Percentiles rank a stretch among this genome's conserved stretches.
These are phyloP conservation scores for Lactarius sanguifluus DNA, from an alignment of 768 basidiomycete species.

Conservation along the genomic window DNA sequence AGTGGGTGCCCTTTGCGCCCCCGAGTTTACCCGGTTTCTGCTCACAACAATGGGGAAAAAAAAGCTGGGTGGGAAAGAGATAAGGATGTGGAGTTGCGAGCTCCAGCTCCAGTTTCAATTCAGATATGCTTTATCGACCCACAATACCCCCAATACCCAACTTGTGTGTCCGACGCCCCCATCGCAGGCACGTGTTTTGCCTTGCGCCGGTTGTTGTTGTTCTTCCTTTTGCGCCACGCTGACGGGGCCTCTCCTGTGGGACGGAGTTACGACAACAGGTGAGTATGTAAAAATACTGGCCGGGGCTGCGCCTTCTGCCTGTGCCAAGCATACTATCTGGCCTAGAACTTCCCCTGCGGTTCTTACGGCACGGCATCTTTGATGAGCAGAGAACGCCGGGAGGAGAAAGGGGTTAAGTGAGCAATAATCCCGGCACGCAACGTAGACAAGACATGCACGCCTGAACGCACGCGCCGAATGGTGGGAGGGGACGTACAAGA, in stretches of 20 bases:
- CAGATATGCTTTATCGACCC: not conserved
- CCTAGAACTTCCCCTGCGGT: not conserved
- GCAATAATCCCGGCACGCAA: not conserved
- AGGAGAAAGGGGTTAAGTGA: not conserved
- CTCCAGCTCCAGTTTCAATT: too few species aligned
- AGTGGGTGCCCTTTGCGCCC: not conserved
- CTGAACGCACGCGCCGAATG: not conserved
- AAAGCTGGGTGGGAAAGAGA: too few species aligned
- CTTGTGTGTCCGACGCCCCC: not conserved
- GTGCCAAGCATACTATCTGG: not conserved
- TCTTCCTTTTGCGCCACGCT: not conserved
- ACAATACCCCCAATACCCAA: not conserved
- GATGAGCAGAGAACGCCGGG: not conserved
- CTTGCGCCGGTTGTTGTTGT: not conserved
- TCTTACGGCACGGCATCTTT: not conserved
- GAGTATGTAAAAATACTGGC: not conserved
- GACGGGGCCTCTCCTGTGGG: not conserved
- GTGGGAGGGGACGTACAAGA: not conserved
- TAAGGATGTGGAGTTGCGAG: not conserved
- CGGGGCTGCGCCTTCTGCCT: not conserved
- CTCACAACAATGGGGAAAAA: too few species aligned
- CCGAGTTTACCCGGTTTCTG: not conserved
- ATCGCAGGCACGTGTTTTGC: conserved; percentile 2
- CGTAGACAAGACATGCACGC: not conserved
- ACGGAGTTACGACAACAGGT: not conserved